Base-by-base conservation (phyloP, 1,139 yeast species). In the Taphrina confusa region DNA sequence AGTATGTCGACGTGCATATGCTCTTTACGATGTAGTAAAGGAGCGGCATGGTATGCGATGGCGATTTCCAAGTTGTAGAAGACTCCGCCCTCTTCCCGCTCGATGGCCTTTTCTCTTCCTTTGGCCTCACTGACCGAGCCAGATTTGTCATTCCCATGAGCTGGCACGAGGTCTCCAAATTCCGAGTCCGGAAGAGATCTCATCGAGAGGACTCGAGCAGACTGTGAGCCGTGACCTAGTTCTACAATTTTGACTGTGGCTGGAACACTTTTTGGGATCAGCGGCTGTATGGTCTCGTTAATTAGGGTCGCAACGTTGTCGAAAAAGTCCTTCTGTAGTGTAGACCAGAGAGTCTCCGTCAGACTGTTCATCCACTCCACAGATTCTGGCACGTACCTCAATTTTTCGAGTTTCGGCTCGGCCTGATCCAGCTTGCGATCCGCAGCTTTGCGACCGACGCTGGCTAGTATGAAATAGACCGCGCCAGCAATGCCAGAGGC, bases 301-400 rank as follows among this genome's bases (percentile, higher is more conserved):
- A 56, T 37, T 49, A 31, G 51, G 11, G 54, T 39, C 11, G 60
- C 47, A 11, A 56, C 30, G 16, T 34, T 40, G 20, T 37, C 45
- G 39, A 56, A 56, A 27, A 56, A 56, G 20, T 56, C 55, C 22
- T 56, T 30, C 28, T 56, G 55, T 16, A 56, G 28, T 23, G 50
- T 46, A 2, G 31, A 37, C 60, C 60, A 56, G 16, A 56, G 39
- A n/a, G 60, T 56, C 14, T 56, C 47, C 12, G 44, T 39, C 47
- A 56, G 33, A 4, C 55, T 27, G 30, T 56, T 56, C 60, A 56
- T 46, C 60, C 60, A 56, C 33, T 56, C 60, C 6, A 56, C 60
- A 9, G 52, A 44, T 39, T 56, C 60, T 5, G 60, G 60, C 8
- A 56, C 55, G 22, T 46, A 56, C 18, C 37, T 46, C 16, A 56